A percentile compares a stretch with the other conserved stretches of the same genome.
These are phyloP conservation scores for Ustilago bromivora DNA, from an alignment of 1,284 basidiomycete genomes.

Conservation along the genomic window DNA sequence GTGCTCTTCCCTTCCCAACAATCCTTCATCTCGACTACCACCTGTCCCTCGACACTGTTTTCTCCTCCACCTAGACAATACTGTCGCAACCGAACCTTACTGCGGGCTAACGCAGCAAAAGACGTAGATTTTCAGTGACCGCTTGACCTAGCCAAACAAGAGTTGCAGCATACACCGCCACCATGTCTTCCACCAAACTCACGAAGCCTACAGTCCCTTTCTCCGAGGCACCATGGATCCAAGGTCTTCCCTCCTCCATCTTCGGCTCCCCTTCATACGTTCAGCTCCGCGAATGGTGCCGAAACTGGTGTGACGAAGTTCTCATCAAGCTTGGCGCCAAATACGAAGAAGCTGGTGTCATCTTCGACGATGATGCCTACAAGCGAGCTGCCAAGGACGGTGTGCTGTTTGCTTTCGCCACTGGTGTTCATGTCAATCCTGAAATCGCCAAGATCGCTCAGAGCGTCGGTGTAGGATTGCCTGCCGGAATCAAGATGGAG, in stretches of 20 bases:
- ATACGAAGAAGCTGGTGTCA: constrained; percentile 45
- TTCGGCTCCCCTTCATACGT: constrained; percentile 47
- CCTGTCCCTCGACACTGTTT: neutral
- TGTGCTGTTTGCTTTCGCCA: constrained; percentile 58
- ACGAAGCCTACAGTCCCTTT: constrained; percentile 52
- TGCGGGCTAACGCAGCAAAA: neutral
- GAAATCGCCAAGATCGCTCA: constrained; percentile 53
- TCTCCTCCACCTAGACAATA: neutral
- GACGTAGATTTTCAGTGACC: neutral
- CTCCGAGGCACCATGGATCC: constrained; percentile 55
- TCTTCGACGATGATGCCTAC: constrained; percentile 47
- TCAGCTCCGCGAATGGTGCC: constrained; percentile 50
- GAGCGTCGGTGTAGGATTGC: constrained; percentile 37
- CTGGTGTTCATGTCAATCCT: constrained; percentile 39
- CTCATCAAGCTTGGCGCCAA: constrained; percentile 43
- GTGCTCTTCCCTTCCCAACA: neutral
- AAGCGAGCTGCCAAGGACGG: constrained; percentile 57
- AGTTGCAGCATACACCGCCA: neutral
- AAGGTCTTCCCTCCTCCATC: constrained; percentile 53
- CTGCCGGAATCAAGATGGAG: constrained; percentile 47
- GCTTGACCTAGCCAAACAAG: neutral
- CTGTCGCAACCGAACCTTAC: neutral
- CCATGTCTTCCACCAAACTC: constrained; percentile 36
- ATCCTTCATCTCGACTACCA: neutral
- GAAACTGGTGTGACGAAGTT: constrained; percentile 48